A percentile compares a stretch with the other conserved stretches of the same genome.
Conservation (phyloP, 768 basidiomycete species). For the Pisolithus albus region DNA sequence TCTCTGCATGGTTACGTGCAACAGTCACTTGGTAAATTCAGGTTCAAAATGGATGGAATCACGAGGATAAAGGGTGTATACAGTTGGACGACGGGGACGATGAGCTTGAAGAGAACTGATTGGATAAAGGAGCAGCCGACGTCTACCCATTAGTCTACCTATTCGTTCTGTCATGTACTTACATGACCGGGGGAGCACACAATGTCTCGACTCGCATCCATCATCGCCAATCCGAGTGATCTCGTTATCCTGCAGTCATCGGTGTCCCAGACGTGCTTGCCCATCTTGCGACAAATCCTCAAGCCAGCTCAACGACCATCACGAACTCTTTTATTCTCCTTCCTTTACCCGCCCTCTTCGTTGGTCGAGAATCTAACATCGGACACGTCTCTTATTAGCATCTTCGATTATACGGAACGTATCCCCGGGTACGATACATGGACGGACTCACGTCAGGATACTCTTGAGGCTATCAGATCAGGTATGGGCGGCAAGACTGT, state of each 20-base stretch:
- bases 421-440: constrained; percentile 48
- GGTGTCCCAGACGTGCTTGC: constrained; percentile 47
- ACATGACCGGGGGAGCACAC: not conserved
- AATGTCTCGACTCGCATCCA: constrained; percentile 25
- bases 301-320: constrained; percentile 14
- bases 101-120: constrained; percentile 36
- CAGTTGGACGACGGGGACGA: constrained; percentile 46
- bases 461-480: constrained; percentile 38
- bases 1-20: constrained; percentile 47
- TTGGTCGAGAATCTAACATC: constrained; percentile 29
- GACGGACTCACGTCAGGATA: constrained; percentile 30
- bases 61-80: constrained; percentile 42
- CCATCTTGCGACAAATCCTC: constrained; percentile 46
- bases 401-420: constrained; percentile 44
- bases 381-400: constrained; percentile 26
- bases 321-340: constrained; percentile 44
- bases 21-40: constrained; percentile 37
- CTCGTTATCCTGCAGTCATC: constrained; percentile 57
- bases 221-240: constrained; percentile 19
- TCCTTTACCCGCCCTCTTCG: constrained; percentile 48
- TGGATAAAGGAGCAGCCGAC: constrained; percentile 35
- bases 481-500: constrained; percentile 27
- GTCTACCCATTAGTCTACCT: constrained; percentile 6
- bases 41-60: constrained; percentile 43
- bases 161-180: not conserved